Percentiles rank a stretch among this genome's conserved stretches.
Evolutionary conservation across 2,329 filamentous ascomycete species (phyloP).

Genomic region (Sporothrix globosa): DNA sequence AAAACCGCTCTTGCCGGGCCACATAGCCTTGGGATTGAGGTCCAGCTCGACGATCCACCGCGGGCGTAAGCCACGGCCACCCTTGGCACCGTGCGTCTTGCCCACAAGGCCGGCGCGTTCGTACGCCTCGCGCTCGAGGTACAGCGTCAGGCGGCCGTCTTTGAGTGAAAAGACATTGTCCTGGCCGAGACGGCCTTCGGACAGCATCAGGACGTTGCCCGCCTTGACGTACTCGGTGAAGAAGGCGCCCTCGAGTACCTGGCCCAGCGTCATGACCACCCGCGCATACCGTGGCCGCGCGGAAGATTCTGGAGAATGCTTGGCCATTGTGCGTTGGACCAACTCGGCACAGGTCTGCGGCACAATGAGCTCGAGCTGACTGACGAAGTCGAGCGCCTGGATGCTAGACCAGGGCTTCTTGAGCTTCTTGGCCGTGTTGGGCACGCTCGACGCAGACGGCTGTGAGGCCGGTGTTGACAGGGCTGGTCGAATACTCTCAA

Average conservation of each 20-base stretch:
- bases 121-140: constrained; percentile 79
- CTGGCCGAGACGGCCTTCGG: constrained; percentile 69
- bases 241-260: constrained; percentile 74
- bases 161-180: constrained; percentile 73
- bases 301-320: background rate
- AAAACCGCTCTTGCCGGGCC: constrained; percentile 81
- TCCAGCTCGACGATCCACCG: constrained; percentile 81
- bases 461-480: background rate
- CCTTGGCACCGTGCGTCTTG: constrained; percentile 63
- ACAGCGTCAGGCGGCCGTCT: constrained; percentile 72
- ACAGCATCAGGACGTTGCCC: constrained; percentile 80
- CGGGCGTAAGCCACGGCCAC: constrained; percentile 63
- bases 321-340: constrained; percentile 38
- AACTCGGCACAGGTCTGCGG: constrained; percentile 66
- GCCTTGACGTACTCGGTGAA: constrained; percentile 84
- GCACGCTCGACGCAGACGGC: background rate
- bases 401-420: constrained; percentile 77
- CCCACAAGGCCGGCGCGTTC: constrained; percentile 82
- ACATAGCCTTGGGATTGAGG: constrained; percentile 73
- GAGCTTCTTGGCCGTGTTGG: constrained; percentile 41
- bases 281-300: constrained; percentile 60
- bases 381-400: constrained; percentile 60
- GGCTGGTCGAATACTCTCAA: constrained; percentile 21
- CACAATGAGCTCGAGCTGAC: constrained; percentile 70
- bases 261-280: constrained; percentile 71